phyloP scores from a whole-genome alignment of 2,329 filamentous ascomycete species.

The Clarireedia monteithiana region DNA sequence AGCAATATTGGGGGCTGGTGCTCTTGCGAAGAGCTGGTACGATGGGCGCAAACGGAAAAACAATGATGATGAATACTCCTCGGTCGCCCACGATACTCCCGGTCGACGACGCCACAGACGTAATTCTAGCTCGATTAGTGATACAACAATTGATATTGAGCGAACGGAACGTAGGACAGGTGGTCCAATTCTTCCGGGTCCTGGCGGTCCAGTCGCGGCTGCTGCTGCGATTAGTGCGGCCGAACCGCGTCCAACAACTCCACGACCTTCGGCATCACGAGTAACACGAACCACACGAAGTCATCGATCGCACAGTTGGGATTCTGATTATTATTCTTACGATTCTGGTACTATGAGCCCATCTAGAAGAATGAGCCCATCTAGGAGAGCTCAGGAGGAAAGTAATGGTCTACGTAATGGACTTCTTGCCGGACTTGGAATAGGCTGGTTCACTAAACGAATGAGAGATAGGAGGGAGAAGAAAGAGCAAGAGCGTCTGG shows the following conservation, averaged over 20 bases:
- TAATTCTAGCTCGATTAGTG: constrained; percentile 37
- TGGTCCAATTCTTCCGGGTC: constrained; percentile 37
- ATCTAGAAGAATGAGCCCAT: constrained; percentile 45
- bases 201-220: constrained; percentile 36
- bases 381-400: constrained; percentile 1
- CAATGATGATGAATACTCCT: constrained; percentile 52
- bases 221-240: constrained; percentile 42
- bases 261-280: constrained; percentile 15
- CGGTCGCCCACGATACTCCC: constrained; percentile 54
- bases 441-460: constrained; percentile 61
- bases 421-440: constrained; percentile 52
- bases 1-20: constrained; percentile 54
- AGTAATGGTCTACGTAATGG: constrained; percentile 34
- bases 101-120: constrained; percentile 38
- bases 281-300: constrained; percentile 35
- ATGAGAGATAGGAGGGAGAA: constrained; percentile 49
- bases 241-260: constrained; percentile 31
- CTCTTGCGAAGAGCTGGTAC: constrained; percentile 51
- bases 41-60: constrained; percentile 41
- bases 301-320: constrained; percentile 39
- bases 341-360: constrained; percentile 50
- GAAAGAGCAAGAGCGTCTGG: constrained; percentile 31
- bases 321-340: constrained; percentile 44
- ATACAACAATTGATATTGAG: constrained; percentile 28
- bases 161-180: constrained; percentile 25